phyloP scores from a whole-genome alignment of 768 basidiomycete species.

The Hericium rajendrae region DNA sequence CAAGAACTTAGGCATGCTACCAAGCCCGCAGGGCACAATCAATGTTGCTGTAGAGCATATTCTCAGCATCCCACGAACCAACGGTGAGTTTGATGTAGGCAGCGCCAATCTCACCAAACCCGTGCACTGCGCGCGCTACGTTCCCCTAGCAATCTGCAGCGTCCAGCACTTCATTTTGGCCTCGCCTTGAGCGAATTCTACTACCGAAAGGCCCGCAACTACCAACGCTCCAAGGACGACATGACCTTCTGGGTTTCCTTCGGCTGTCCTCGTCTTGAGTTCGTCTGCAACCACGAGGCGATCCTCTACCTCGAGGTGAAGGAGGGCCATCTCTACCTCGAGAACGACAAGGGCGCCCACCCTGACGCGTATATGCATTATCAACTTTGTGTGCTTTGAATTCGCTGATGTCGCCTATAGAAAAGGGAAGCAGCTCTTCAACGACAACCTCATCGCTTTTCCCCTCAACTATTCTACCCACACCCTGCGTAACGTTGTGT shows the following conservation, averaged over 20 bases:
- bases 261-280: slow-evolving; percentile 19
- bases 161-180: too few relatives aligned
- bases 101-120: too few relatives aligned
- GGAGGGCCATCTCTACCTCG: slow-evolving; percentile 17
- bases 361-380: slow-evolving; percentile 2
- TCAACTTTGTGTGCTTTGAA: neutral
- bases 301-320: slow-evolving; percentile 19
- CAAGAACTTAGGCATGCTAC: too few relatives aligned
- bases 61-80: too few relatives aligned
- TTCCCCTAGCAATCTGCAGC: too few relatives aligned
- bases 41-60: too few relatives aligned
- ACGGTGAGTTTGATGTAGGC: too few relatives aligned
- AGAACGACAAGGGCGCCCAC: slow-evolving; percentile 9
- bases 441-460: slow-evolving; percentile 14
- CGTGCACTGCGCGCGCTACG: too few relatives aligned
- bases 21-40: too few relatives aligned
- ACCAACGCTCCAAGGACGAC: neutral
- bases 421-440: slow-evolving; percentile 7
- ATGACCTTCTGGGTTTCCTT: slow-evolving; percentile 16
- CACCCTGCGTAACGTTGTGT: slow-evolving; percentile 14
- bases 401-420: neutral
- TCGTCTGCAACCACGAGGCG: slow-evolving; percentile 25
- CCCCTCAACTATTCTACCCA: slow-evolving; percentile 16
- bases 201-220: neutral
- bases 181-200: neutral